Evolutionary conservation across 2,329 filamentous ascomycete species (phyloP).

Genomic region (Hypoxylon sp.): DNA sequence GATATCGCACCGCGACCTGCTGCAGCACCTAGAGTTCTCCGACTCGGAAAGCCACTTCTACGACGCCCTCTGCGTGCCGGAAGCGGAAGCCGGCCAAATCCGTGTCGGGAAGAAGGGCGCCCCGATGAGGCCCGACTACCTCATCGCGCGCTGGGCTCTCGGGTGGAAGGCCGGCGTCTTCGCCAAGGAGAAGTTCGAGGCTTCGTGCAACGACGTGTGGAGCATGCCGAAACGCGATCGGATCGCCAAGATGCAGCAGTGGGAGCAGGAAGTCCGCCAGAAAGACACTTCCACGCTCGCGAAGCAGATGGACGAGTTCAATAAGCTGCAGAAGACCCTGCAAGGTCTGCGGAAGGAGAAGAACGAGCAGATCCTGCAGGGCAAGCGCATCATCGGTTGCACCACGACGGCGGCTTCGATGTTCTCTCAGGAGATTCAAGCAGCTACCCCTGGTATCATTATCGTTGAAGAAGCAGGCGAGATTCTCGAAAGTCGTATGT

Average conservation of each 20-base stretch:
- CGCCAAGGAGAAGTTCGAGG: conserved; percentile 43
- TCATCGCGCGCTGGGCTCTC: conserved; percentile 65
- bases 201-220: conserved; percentile 62
- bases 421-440: conserved; percentile 65
- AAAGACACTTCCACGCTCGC: conserved; percentile 62
- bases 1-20: conserved; percentile 33
- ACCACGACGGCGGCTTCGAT: conserved; percentile 79
- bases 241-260: conserved; percentile 52
- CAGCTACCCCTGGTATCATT: conserved; percentile 68
- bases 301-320: conserved; percentile 55
- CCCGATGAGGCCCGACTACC: conserved; percentile 58
- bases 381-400: conserved; percentile 73
- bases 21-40: conserved; percentile 61
- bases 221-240: conserved; percentile 56
- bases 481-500: conserved; percentile 70
- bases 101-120: conserved; percentile 61
- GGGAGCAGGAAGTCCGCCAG: conserved; percentile 59
- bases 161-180: conserved; percentile 62
- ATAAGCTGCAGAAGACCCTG: conserved; percentile 56
- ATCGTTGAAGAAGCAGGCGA: conserved; percentile 80
- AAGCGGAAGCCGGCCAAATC: conserved; percentile 58
- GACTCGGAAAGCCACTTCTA: conserved; percentile 63
- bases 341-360: conserved; percentile 58
- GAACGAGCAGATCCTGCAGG: conserved; percentile 58
- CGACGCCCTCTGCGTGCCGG: conserved; percentile 66